Base-by-base conservation (phyloP, 2,329 filamentous ascomycete genomes). In the Aureobasidium vineae region DNA sequence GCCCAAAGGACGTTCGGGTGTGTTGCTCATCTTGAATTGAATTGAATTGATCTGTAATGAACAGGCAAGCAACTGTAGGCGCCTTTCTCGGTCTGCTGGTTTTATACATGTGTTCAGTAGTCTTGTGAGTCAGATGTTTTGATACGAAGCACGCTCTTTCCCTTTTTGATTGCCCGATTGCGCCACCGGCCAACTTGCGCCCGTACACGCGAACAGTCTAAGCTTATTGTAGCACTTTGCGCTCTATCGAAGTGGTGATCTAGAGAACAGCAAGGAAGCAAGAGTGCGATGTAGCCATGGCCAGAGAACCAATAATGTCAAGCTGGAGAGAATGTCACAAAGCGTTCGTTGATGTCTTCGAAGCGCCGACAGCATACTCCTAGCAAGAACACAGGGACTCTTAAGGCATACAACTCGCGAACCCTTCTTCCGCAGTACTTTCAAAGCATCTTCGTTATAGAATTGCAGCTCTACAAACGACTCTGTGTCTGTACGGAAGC, bases 71-170 rank as follows among this genome's bases (percentile, higher is more conserved):
- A 31, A 31, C 1, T 31, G 7, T 31, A 31, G 28, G 28, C 2
- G 5, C 28, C 28, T 31, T 28, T 16, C 33, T 28, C 28, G 38
- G 41, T 36, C 16, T 52, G n/a, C n/a, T 21, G n/a, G 7, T 54
- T 6, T 5, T 43, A 43, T 45, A 33, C 33, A 59, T 45, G 23
- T 31, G 19, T 31, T 21, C 16, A 16, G 21, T 59, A 21, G 38
- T 7, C 16, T n/a, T 59, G 40, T 59, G 54, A 59, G 31, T 59
- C 54, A 59, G 54, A 43, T 33, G 54, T n/a, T 33, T 43, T 33
- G 33, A 31, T 56, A 56, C 52, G 33, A 40, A 36, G 50, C 49
- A 33, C 49, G 49, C 47, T 15, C 26, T 16, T 3, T 13, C 13
- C 8, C 26, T 26, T 52, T 31, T 40, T 56, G 5, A 7, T 56